Evolutionary conservation across 306 rosid genomes (phyloP), one percentile per base, ranked within the genome.

Genomic region (Cucumis cinereus): DNA sequence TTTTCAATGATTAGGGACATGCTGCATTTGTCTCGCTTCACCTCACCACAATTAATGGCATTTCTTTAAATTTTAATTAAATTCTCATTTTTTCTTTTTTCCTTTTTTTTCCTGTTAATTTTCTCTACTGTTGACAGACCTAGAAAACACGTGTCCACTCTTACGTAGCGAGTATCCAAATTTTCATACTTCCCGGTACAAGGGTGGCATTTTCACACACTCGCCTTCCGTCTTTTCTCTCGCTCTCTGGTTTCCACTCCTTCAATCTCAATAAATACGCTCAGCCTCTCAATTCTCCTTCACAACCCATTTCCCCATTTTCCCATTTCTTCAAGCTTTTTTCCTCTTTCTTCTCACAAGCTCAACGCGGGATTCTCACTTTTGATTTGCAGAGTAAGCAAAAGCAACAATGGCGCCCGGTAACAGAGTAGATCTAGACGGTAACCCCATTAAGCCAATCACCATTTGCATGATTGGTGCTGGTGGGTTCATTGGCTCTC

Each of bases 391-490:
- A 40, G 45, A 26, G 36, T 28, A 50, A 16, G 9, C 8, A 15
- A 43, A 45, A 22, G 23, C 56, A 76, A 53, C 73, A 84, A 85
- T 91, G 93, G 93, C 92, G 81, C 84, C 93, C 38, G 2, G 82
- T 8, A 40, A 86, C 59, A 81, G 95, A 22, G 82, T 88, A 68
- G 98, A 93, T 93, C 95, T 93, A 38, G 93, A 89, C 47, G 95
- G 95, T 10, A 90, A 83, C 19, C 87, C 88, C 52, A 90, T 93
- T 2, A 89, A 86, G 86, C 85, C 96, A 64, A 81, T 93, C 26
- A 89, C 98, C 14, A 90, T 93, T 26, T 93, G 98, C 87, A 93
- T 93, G 97, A 93, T 93, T 22, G 98, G 98, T 0, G 98, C 98
- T 6, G 98, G 97, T 1, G 98, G 98, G 0, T 93, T 93, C 93